Conservation (phyloP, 768 basidiomycete genomes). For the Cystofilobasidium capitatum region DNA sequence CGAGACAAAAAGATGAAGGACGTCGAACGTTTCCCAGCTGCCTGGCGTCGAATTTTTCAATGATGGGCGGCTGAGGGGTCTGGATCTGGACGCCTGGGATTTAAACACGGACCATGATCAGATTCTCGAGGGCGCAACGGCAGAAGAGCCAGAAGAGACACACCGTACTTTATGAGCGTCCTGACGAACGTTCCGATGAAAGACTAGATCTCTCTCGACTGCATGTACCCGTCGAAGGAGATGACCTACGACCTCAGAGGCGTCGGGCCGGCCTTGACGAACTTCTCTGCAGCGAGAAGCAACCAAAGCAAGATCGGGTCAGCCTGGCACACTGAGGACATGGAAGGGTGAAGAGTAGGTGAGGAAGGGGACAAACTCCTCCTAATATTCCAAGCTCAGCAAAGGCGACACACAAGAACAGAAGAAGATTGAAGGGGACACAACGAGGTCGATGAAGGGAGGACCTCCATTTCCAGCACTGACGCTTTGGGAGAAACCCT, state of each 20-base stretch:
- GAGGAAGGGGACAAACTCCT: no score
- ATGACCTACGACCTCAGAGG: constrained; percentile 1
- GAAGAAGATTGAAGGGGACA: not conserved
- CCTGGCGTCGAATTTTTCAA: not conserved
- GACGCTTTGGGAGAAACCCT: constrained; percentile 40
- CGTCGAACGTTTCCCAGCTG: constrained; percentile 1
- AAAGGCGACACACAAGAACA: not conserved
- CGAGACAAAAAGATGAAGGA: not conserved
- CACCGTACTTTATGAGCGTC: not conserved
- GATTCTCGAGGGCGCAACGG: not conserved
- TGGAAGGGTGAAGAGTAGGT: no score
- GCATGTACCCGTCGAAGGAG: not conserved
- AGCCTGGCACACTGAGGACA: no score
- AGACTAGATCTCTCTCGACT: not conserved
- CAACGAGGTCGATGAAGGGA: constrained; percentile 35
- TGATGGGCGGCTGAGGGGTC: not conserved
- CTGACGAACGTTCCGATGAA: not conserved
- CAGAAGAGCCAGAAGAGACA: not conserved
- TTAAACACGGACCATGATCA: not conserved
- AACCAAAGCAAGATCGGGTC: not conserved
- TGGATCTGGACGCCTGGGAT: not conserved
- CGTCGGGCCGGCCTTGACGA: not conserved
- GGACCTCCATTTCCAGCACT: constrained; percentile 34
- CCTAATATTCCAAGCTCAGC: no score
- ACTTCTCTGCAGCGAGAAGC: constrained; percentile 28